phyloP scores from a whole-genome alignment of 2,329 filamentous ascomycete species.

The Cylindrodendrum hubeiense region DNA sequence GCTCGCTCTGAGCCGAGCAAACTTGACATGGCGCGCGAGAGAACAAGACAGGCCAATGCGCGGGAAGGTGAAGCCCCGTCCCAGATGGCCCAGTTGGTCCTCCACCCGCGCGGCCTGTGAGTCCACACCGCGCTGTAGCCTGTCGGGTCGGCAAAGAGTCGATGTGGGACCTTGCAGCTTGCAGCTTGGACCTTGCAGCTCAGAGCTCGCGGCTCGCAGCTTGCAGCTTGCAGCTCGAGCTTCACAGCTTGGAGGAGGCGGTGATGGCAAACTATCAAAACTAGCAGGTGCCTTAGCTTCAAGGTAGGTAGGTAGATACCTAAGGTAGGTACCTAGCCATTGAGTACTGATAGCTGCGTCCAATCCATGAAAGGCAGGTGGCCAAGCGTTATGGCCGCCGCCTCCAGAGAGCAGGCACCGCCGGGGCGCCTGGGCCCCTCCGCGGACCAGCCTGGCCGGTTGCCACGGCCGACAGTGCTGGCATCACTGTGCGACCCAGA shows the following conservation, averaged over 20 bases:
- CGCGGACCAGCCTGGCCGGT: slow-evolving; percentile 11
- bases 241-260: neutral
- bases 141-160: neutral
- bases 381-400: neutral
- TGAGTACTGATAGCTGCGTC: slow-evolving; percentile 2
- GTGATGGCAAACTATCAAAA: neutral
- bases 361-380: neutral
- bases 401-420: slow-evolving; percentile 11
- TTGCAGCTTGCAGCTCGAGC: neutral
- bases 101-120: neutral
- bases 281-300: slow-evolving; percentile 6
- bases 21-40: neutral
- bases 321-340: too few relatives aligned
- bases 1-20: slow-evolving; percentile 5
- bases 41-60: neutral
- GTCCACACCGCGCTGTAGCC: neutral
- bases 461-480: slow-evolving; percentile 14
- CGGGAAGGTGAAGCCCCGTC: neutral
- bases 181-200: neutral
- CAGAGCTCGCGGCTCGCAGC: neutral
- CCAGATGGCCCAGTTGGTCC: neutral
- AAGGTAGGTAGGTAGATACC: too few relatives aligned
- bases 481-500: slow-evolving; percentile 28
- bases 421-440: slow-evolving; percentile 5
- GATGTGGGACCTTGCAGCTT: slow-evolving; percentile 9